Conservation (phyloP, 2,329 filamentous ascomycete genomes). For the Xylaria sp. region DNA sequence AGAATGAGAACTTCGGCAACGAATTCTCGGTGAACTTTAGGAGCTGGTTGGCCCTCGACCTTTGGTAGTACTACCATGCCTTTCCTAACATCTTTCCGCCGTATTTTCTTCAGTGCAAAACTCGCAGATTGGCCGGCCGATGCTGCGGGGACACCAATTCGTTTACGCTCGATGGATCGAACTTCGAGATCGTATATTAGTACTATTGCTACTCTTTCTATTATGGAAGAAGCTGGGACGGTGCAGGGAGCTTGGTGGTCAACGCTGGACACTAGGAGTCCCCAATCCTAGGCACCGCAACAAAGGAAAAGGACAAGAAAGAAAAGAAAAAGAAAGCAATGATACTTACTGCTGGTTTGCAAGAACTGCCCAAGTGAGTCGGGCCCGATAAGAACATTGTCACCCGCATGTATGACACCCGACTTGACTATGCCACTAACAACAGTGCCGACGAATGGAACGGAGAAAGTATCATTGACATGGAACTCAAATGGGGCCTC, state of each 20-base stretch:
- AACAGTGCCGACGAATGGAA: constrained; percentile 95
- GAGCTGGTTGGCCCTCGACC: constrained; percentile 74
- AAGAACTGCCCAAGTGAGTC: constrained; percentile 91
- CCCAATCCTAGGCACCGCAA: too few species aligned
- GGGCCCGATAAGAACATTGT: constrained; percentile 87
- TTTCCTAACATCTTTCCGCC: constrained; percentile 92
- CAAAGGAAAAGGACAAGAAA: background rate
- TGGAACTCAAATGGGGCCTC: constrained; percentile 93
- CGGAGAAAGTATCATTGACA: constrained; percentile 97
- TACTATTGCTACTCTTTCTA: background rate
- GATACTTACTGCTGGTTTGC: constrained; percentile 71
- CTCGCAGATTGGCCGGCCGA: constrained; percentile 93
- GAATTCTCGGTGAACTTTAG: constrained; percentile 80
- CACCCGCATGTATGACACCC: constrained; percentile 89
- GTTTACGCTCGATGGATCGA: constrained; percentile 92
- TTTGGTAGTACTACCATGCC: constrained; percentile 97
- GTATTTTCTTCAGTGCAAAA: constrained; percentile 87
- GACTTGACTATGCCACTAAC: constrained; percentile 93
- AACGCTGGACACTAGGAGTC: too few species aligned
- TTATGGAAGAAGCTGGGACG: background rate
- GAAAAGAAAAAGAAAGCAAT: background rate
- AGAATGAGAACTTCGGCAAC: constrained; percentile 91
- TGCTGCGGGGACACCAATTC: constrained; percentile 86
- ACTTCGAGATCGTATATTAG: constrained; percentile 53
- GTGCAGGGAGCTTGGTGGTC: background rate